phyloP scores from a whole-genome alignment of 352 stramenopile genomes.

The Aphanomyces invadans region DNA sequence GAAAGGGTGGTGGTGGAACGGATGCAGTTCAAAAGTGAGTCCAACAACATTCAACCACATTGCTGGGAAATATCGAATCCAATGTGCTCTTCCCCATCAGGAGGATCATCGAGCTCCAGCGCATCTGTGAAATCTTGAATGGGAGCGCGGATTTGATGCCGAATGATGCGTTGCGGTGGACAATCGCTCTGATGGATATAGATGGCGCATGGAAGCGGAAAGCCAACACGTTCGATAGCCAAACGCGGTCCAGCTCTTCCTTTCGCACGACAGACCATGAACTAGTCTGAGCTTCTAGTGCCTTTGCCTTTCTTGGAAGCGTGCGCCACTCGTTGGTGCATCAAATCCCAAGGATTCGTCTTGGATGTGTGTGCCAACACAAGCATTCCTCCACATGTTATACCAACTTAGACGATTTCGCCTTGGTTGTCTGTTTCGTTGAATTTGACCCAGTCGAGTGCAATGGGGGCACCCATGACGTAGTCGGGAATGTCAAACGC shows the following conservation, averaged over 20 bases:
- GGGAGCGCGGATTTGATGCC: not conserved
- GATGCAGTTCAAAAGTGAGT: slow-evolving; percentile 5
- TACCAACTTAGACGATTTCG: slow-evolving; percentile 16
- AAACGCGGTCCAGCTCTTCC: no score
- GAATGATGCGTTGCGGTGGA: not conserved
- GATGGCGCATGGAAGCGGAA: no score
- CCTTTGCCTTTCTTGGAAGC: no score
- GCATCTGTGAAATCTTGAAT: not conserved
- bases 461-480: slow-evolving; percentile 22
- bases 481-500: slow-evolving; percentile 23
- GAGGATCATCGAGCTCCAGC: not conserved
- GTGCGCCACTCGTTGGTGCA: no score
- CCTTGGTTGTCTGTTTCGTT: slow-evolving; percentile 25
- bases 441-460: slow-evolving; percentile 24
- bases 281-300: no score
- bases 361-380: no score
- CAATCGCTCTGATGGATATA: not conserved
- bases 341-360: no score
- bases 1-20: not conserved
- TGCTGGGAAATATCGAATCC: no score
- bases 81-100: no score
- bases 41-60: no score
- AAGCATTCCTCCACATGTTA: not conserved
- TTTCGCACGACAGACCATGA: no score
- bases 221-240: no score